Conservation (phyloP, 352 stramenopile genomes). For the Blastocystis sp. region DNA sequence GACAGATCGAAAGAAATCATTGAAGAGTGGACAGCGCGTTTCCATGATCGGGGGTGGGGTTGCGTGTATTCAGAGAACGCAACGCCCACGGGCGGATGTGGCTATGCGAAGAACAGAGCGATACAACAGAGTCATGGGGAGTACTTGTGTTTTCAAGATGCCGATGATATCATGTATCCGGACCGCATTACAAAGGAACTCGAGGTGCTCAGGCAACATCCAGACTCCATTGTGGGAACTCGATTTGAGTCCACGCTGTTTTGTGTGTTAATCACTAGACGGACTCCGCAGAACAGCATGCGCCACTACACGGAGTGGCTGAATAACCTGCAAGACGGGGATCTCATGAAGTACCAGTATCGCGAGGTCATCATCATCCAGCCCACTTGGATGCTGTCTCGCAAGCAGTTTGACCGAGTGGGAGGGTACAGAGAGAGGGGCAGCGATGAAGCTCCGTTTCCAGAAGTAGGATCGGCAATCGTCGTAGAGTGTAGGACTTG, state of each 20-base stretch:
- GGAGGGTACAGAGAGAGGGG: conserved; percentile 62
- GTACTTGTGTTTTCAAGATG: conserved; percentile 71
- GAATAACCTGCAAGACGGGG: conserved; percentile 69
- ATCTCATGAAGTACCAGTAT: conserved; percentile 71
- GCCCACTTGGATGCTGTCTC: conserved; percentile 71
- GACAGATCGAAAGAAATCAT: conserved; percentile 69
- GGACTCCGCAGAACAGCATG: conserved; percentile 70
- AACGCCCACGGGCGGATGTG: conserved; percentile 52
- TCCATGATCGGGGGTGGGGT: conserved; percentile 24
- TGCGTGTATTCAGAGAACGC: conserved; percentile 51
- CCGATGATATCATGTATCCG: conserved; percentile 72
- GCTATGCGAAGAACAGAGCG: conserved; percentile 69
- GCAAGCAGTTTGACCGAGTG: conserved; percentile 59
- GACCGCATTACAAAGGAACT: conserved; percentile 67
- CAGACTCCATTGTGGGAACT: conserved; percentile 70
- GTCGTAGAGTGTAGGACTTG: conserved; percentile 24
- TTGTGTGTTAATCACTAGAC: conserved; percentile 26
- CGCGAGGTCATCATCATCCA: conserved; percentile 72
- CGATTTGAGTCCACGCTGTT: conserved; percentile 56
- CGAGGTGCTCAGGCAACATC: conserved; percentile 45
- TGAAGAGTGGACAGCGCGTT: conserved; percentile 62
- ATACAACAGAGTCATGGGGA: conserved; percentile 51
- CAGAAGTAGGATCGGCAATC: conserved; percentile 14
- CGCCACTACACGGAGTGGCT: conserved; percentile 71
- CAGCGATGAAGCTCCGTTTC: conserved; percentile 1